A percentile compares a stretch with the other conserved stretches of the same genome.
phyloP scores from a whole-genome alignment of 1,284 basidiomycete genomes.

The Ganoderma leucocontextum region DNA sequence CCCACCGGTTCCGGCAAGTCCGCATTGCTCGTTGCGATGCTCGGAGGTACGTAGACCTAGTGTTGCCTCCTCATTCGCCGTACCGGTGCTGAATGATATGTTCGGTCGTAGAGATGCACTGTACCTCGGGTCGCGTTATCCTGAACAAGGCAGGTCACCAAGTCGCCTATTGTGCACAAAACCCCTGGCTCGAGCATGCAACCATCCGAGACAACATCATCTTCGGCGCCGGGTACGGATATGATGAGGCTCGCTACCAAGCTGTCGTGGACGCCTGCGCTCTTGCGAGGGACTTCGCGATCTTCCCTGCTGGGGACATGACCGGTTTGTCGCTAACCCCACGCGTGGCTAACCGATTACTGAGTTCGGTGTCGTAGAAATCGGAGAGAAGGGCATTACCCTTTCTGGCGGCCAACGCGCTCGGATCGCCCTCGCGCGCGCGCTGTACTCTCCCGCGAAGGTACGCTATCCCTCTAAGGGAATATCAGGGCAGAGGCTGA shows the following conservation, averaged over 20 bases:
- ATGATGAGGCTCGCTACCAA: constrained; percentile 75
- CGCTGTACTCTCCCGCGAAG: constrained; percentile 70
- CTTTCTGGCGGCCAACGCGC: constrained; percentile 86
- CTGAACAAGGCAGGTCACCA: constrained; percentile 71
- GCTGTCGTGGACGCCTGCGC: constrained; percentile 85
- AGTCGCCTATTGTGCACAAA: constrained; percentile 74
- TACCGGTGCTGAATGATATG: neutral
- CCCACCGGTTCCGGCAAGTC: constrained; percentile 85
- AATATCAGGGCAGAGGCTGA: constrained; percentile 18
- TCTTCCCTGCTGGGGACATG: constrained; percentile 84
- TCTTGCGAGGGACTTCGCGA: constrained; percentile 74
- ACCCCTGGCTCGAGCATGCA: constrained; percentile 76
- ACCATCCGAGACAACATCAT: constrained; percentile 86
- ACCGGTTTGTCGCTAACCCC: constrained; percentile 58
- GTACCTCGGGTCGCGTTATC: constrained; percentile 63
- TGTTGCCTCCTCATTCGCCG: neutral
- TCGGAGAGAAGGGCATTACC: constrained; percentile 83
- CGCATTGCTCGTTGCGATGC: constrained; percentile 69
- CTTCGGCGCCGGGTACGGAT: constrained; percentile 75
- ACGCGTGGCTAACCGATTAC: constrained; percentile 9
- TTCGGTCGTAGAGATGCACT: constrained; percentile 67
- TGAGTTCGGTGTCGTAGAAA: constrained; percentile 52
- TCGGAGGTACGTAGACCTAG: constrained; percentile 58
- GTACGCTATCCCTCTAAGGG: constrained; percentile 41
- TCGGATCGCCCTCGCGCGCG: constrained; percentile 74